Evolutionary conservation across 2,329 filamentous ascomycete species (phyloP).

Genomic region (Helotiales sp.): DNA sequence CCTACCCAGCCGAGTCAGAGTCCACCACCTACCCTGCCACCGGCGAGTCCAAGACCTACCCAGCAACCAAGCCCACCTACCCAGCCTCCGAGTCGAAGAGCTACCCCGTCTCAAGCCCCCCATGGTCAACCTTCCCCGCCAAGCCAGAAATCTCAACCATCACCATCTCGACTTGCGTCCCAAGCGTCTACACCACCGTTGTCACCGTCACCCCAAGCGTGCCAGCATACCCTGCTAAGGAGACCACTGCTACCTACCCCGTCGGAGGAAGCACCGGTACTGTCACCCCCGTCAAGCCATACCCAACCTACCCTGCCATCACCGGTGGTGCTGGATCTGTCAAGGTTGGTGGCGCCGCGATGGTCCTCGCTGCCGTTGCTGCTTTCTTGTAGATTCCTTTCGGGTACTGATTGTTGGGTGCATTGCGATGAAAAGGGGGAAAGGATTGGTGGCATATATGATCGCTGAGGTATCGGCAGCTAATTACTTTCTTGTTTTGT

Average conservation of each 20-base stretch:
- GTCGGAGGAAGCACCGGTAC: neutral
- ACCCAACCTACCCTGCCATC: constrained; percentile 12
- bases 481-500: too few species aligned
- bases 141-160: neutral
- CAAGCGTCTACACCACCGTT: constrained; percentile 11
- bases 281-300: constrained; percentile 9
- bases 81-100: neutral
- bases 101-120: neutral
- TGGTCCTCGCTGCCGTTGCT: constrained; percentile 24
- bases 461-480: neutral
- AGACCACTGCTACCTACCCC: neutral
- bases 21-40: neutral
- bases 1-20: neutral
- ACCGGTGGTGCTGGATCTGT: constrained; percentile 21
- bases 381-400: constrained; percentile 26
- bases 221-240: constrained; percentile 1
- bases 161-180: constrained; percentile 13
- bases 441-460: neutral
- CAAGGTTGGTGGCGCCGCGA: constrained; percentile 25
- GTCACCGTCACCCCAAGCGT: constrained; percentile 10
- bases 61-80: neutral
- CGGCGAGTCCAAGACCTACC: neutral
- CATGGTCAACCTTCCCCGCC: too few species aligned
- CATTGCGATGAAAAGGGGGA: neutral
- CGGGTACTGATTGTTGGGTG: neutral